These are phyloP conservation scores for Daucus carota DNA, from an alignment of 129 eudicot species.

Conservation along the genomic window DNA sequence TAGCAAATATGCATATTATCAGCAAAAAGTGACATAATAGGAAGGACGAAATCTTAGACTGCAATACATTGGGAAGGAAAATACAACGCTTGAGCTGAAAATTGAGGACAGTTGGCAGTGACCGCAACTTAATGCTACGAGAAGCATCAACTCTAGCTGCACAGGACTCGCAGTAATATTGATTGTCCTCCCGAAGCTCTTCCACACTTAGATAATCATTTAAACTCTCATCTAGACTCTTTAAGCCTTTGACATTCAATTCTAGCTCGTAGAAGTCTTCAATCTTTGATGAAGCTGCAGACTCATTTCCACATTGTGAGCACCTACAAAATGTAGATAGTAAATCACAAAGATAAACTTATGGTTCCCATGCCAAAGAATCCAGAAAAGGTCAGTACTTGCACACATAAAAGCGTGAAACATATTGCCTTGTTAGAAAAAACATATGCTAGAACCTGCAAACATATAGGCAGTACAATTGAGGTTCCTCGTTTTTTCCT, in stretches of 20 bases:
- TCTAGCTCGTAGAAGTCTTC: slow-evolving; percentile 94
- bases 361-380: background rate
- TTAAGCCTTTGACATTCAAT: slow-evolving; percentile 89
- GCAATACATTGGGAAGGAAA: slow-evolving; percentile 77
- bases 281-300: slow-evolving; percentile 83
- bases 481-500: background rate
- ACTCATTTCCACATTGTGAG: slow-evolving; percentile 86
- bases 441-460: background rate
- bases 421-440: background rate
- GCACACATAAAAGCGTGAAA: background rate
- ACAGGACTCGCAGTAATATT: slow-evolving; percentile 78
- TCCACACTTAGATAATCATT: slow-evolving; percentile 82
- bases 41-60: background rate
- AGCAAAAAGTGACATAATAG: background rate
- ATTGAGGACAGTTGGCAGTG: slow-evolving; percentile 82
- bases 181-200: slow-evolving; percentile 94
- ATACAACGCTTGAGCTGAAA: slow-evolving; percentile 99
- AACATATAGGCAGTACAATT: background rate
- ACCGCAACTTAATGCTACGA: slow-evolving; percentile 80
- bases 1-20: background rate
- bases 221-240: slow-evolving; percentile 81
- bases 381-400: background rate
- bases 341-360: background rate
- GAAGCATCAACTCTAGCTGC: slow-evolving; percentile 86
- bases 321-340: slow-evolving; percentile 50